Evolutionary conservation across 2,329 filamentous ascomycete genomes (phyloP), one percentile per base, ranked within the genome.

Genomic region (Ophiostoma sp.): DNA sequence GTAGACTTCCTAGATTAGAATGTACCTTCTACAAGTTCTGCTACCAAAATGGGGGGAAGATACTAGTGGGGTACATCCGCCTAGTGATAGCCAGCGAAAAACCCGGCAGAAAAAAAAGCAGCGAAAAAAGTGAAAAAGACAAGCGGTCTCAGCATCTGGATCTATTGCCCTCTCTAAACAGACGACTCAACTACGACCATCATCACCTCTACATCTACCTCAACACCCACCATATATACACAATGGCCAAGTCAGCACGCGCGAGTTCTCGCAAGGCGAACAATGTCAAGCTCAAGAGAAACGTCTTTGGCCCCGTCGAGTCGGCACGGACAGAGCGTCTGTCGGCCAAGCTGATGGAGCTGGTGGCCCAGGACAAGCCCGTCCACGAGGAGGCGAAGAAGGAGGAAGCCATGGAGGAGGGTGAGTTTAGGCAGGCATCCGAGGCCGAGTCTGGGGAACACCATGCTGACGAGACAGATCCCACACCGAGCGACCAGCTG

Each of bases 191-290:
- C 7, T 35, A 31, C 31, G 31, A 36, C 52, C 23, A 57, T 27
- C 23, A 48, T 7, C 6, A 57, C 52, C 17, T 48, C 39, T 23
- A 13, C 35, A 33, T 31, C 3, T 7, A 23, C 13, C 11, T 15
- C 48, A 65, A 10, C 35, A 33, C 8, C 65, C 36, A 41, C 41
- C 10, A 33, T 33, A 64, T 17, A 64, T 10, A 20, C 67, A 69
- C 54, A 75, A 98, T 97, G 94, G 94, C 94, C 33, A 97, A 96
- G 79, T 91, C 92, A 78, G 84, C 91, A 72, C 86, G 94, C 79
- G 87, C 94, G 74, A 96, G 90, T 78, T 84, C 86, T 74, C 88
- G 85, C 76, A 97, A 97, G 83, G 85, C 85, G 76, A 97, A 97
- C 83, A 93, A 93, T 82, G 85, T 87, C 75, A 89, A 87, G 76